Evolutionary conservation across 164 flowering plant genomes (phyloP), one percentile per base, ranked within the genome.

Genomic region (Vitis rotundifolia): DNA sequence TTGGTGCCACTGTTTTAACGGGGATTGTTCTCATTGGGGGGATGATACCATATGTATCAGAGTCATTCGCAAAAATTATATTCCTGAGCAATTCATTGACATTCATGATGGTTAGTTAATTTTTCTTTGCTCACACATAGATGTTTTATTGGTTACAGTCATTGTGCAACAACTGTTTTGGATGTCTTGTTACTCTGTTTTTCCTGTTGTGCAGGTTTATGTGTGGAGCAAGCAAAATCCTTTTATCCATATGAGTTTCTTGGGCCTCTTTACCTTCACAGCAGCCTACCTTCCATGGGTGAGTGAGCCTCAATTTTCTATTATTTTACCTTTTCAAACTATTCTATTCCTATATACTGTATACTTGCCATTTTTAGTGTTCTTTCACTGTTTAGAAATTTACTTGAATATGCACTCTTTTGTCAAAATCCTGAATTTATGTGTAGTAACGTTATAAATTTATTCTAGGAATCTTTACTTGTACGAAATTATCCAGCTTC

Each of bases 161-260:
- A n/a, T 50, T 60, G 9, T 49, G 61, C 47, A 44, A 22, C 11
- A 58, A 18, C 5, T 71, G 3, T 29, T 37, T 19, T 59, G 48
- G 10, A 54, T 3, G 37, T 18, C 44, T 28, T 71, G 11, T 50
- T 68, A 11, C 16, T 19, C 44, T 49, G 1, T 52, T 60, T 16
- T 67, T 16, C 15, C 11, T 72, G 3, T 22, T 64, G 13, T 67
- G 18, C 84, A 95, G 99, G 99, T 96, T 29, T 96, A 96, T 82
- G 98, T 96, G 28, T 96, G 99, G 99, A 96, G 99, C 91, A 96
- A 96, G 82, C 98, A 91, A 80, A 93, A 93, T 79, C 99, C 99
- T 13, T 93, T 73, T 64, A 96, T 96, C 70, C 99, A 89, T 72
- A 96, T 96, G 99, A 96, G 99, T 75, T 96, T 96, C 85, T 78